A percentile compares a stretch with the other conserved stretches of the same genome.
These are phyloP conservation scores for Castanea crenata DNA, from an alignment of 306 rosid genomes.

Conservation along the genomic window DNA sequence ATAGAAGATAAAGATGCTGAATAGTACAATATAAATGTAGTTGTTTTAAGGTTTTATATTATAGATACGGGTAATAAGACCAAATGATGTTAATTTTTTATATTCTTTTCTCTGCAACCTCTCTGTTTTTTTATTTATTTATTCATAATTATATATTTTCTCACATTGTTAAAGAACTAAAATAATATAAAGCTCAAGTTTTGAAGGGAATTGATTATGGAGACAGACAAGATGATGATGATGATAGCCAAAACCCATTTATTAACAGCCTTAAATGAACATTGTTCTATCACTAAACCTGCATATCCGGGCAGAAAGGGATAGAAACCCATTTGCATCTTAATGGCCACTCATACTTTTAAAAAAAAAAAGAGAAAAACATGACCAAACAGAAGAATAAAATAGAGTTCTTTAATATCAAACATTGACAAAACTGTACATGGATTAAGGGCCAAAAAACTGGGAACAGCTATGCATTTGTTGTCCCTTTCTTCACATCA, in stretches of 20 bases:
- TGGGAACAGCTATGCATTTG: slow-evolving; percentile 38
- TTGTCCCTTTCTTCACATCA: slow-evolving; percentile 43
- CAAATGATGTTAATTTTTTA: too few relatives aligned
- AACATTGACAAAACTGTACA: slow-evolving; percentile 53
- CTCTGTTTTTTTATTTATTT: too few relatives aligned
- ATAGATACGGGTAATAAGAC: too few relatives aligned
- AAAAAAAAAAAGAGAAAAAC: slow-evolving; percentile 8
- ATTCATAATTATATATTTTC: too few relatives aligned
- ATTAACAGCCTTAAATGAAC: neutral
- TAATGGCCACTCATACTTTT: slow-evolving; percentile 4
- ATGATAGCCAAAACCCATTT: neutral
- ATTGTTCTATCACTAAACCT: neutral
- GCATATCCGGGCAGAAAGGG: slow-evolving; percentile 1
- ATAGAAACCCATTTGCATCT: neutral
- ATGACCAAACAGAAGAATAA: slow-evolving; percentile 51
- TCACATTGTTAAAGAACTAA: neutral
- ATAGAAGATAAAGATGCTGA: too few relatives aligned
- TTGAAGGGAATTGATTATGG: neutral
- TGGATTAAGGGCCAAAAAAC: slow-evolving; percentile 30
- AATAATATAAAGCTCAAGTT: neutral
- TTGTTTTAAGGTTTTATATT: too few relatives aligned
- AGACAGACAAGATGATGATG: neutral
- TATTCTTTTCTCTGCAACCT: too few relatives aligned
- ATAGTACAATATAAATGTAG: too few relatives aligned
- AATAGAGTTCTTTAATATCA: slow-evolving; percentile 36